phyloP scores from a whole-genome alignment of 2,329 filamentous ascomycete genomes.

The Epichloe sp. region DNA sequence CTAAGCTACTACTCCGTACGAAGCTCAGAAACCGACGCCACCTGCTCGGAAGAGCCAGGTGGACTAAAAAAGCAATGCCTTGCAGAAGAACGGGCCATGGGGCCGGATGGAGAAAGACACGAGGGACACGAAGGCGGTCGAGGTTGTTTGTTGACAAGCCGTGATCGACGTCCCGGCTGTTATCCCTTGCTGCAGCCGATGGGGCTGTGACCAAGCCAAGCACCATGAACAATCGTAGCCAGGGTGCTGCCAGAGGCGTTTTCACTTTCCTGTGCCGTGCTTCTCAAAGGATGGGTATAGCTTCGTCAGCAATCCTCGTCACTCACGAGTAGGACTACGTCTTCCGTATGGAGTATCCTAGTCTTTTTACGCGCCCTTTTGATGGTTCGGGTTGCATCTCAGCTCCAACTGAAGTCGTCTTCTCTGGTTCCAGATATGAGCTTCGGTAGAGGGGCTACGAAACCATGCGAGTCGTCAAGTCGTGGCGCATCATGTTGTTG shows the following conservation, averaged over 20 bases:
- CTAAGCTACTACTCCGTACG: background rate
- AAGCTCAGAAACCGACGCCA: slow-evolving; percentile 5
- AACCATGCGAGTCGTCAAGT: background rate
- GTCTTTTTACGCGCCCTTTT: background rate
- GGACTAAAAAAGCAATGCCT: slow-evolving; percentile 6
- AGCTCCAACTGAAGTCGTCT: background rate
- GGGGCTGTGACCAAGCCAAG: background rate
- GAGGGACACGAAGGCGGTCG: slow-evolving; percentile 2
- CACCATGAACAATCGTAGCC: background rate
- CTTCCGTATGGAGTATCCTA: background rate
- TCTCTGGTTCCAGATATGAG: background rate
- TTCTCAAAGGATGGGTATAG: background rate
- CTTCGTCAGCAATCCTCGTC: background rate
- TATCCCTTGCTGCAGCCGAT: slow-evolving; percentile 3
- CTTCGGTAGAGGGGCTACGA: background rate
- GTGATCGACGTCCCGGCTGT: slow-evolving; percentile 1
- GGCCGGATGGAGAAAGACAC: background rate
- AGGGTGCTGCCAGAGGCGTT: background rate
- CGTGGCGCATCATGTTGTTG: background rate
- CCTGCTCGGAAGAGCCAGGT: slow-evolving; percentile 2
- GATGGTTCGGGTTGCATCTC: background rate
- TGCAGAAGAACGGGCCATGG: slow-evolving; percentile 2
- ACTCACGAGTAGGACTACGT: background rate
- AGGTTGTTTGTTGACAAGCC: slow-evolving; percentile 1
- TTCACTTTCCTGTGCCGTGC: background rate